Base-by-base conservation (phyloP, 2,329 filamentous ascomycete genomes). In the Alternaria triticimaculans region DNA sequence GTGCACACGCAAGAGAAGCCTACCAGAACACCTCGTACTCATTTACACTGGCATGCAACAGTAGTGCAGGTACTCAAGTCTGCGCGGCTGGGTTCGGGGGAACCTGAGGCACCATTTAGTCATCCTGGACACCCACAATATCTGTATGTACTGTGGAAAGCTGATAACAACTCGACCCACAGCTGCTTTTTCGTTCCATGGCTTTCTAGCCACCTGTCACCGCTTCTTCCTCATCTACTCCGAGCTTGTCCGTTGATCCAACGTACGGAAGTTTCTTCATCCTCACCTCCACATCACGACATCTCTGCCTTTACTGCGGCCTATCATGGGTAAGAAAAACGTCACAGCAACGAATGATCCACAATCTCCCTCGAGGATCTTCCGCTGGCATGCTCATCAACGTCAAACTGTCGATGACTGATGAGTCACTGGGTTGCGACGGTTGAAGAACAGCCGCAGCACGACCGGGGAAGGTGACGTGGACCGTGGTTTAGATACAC, bases 401-500 rank as follows among this genome's bases (percentile, higher is more conserved):
- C 53, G 51, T 62, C 51, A 21, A 55, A 9, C 18, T 33, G 37
- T 60, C 18, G 28, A 11, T 51, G 43, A 37, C 30, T 50, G 33
- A 11, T 51, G 54, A 37, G 37, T 55, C 53, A 26, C 23, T 44
- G 41, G 50, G 25, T 45, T 60, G 20, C 30, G 46, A n/a, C 44
- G 41, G 33, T 43, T 50, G 51, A 51, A 55, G 63, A 55, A 45
- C 55, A 25, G 18, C 49, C 37, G 55, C 55, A 62, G 60, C 60
- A 62, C 60, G 60, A 62, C 60, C 60, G 60, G 60, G 60, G 49
- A 63, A 53, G 63, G 46, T 63, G 60, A 65, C 63, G 63, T 57
- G 55, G 55, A 56, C 50, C 50, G 49, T 59, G 45, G 56, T 45
- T 50, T 53, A 53, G 28, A 48, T 50, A 59, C 60, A 57, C 55